Base-by-base conservation (phyloP, 2,329 filamentous ascomycete species). In the Cladosporium sphaerospermum region DNA sequence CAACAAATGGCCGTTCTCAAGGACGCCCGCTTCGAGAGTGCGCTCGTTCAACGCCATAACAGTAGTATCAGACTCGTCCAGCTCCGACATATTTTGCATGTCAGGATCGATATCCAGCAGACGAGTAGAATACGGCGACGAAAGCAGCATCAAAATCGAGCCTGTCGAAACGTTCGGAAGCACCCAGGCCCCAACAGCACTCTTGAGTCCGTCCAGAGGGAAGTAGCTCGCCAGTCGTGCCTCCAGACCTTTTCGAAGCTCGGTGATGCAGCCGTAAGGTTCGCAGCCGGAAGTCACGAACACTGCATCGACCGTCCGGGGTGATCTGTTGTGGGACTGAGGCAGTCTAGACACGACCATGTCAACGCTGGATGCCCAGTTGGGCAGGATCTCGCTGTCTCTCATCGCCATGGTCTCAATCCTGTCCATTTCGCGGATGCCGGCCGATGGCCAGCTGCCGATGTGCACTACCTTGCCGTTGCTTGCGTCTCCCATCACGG, bases 401-500 rank as follows among this genome's bases (percentile, higher is more conserved):
- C 73, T 70, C 46, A 71, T 77, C 53, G 43, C 54, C 58, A 23
- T 77, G 68, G 56, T 79, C 71, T 58, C 57, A 31, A 36, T 82
- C 78, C 84, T 77, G 54, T 78, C 69, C 74, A 84, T 60, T 45
- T 62, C 67, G 61, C 57, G 67, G 56, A 28, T 54, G n/a, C 54
- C 55, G n/a, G 45, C 33, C 19, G 53, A 56, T 14, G 58, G 59
- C 59, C 58, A 65, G 23, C 55, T 57, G 6, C 63, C 65, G 41
- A 68, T 66, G 2, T 57, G 60, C 2, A 64, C 58, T 2, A 67
- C 47, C 2, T 53, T 53, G 3, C 91, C 91, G 56, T 85, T 81
- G 8, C 89, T 87, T 50, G 85, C 86, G 59, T 88, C 84, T 0
- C 92, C 90, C 4, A 86, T 87, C 45, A 86, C 82, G 34, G 95